These are phyloP conservation scores for Colletotrichum acutatum DNA, from an alignment of 2,329 filamentous ascomycete species.

Conservation along the genomic window DNA sequence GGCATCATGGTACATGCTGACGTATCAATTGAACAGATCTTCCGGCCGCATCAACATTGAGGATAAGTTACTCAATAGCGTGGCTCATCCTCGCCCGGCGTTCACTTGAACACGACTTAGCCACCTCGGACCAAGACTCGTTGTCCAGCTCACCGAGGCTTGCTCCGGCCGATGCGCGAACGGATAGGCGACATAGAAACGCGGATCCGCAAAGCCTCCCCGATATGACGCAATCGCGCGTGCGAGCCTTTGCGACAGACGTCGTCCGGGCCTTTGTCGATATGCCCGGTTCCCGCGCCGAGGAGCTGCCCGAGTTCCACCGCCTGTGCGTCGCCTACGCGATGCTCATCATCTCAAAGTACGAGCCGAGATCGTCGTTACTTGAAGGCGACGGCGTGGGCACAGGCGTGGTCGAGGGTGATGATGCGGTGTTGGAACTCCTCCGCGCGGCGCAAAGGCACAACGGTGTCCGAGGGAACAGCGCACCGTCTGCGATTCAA, in stretches of 20 bases:
- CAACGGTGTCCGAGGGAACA: constrained; percentile 22
- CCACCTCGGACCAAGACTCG: constrained; percentile 29
- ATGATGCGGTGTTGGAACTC: constrained; percentile 23
- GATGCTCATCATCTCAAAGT: constrained; percentile 32
- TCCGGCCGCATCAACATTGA: constrained; percentile 46
- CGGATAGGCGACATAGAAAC: background rate
- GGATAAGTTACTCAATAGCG: constrained; percentile 47
- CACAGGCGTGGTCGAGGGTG: background rate
- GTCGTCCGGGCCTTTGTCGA: constrained; percentile 29
- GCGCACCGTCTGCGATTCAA: constrained; percentile 30
- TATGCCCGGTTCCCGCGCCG: constrained; percentile 29
- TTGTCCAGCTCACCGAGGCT: constrained; percentile 27
- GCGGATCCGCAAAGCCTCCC: background rate
- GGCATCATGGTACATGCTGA: background rate
- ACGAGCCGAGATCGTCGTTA: constrained; percentile 17
- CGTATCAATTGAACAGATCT: constrained; percentile 38
- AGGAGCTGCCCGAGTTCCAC: constrained; percentile 33
- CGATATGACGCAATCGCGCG: constrained; percentile 24
- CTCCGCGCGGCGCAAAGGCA: constrained; percentile 27
- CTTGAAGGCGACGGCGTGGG: background rate
- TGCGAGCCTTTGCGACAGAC: constrained; percentile 26
- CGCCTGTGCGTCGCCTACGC: constrained; percentile 32
- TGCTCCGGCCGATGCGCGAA: constrained; percentile 5
- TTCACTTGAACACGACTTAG: constrained; percentile 27
- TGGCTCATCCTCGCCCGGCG: constrained; percentile 45